Percentiles rank a stretch among this genome's conserved stretches.
phyloP scores from a whole-genome alignment of 2,329 filamentous ascomycete species.

The Cryphonectria radicalis region DNA sequence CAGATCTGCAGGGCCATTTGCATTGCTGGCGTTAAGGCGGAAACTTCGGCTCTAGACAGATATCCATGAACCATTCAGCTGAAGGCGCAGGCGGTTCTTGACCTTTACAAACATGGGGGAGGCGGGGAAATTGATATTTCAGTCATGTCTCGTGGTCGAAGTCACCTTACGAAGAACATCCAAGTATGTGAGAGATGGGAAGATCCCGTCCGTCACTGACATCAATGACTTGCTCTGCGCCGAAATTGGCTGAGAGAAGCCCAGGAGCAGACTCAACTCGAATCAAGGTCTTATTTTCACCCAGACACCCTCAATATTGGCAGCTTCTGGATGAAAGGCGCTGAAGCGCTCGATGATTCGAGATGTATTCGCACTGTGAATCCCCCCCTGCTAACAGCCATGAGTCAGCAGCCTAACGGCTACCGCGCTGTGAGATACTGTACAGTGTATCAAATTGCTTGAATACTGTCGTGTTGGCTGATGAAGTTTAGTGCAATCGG shows the following conservation, averaged over 20 bases:
- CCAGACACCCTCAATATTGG: background rate
- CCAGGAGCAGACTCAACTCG: background rate
- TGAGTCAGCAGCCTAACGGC: background rate
- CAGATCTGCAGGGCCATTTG: background rate
- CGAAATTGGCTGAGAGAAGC: background rate
- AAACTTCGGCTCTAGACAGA: slow-evolving; percentile 26
- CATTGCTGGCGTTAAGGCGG: slow-evolving; percentile 20
- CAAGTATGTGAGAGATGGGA: background rate
- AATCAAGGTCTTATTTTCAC: background rate
- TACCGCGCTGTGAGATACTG: background rate
- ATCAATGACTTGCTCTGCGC: background rate
- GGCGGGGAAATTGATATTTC: background rate
- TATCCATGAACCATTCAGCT: slow-evolving; percentile 16
- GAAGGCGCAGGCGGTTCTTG: slow-evolving; percentile 1
- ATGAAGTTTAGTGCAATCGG: background rate
- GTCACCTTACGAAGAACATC: background rate
- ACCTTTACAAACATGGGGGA: background rate
- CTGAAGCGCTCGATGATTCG: background rate
- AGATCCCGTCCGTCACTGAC: background rate
- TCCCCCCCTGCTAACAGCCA: background rate
- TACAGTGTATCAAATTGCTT: background rate
- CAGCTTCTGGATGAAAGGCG: background rate
- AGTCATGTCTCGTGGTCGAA: background rate
- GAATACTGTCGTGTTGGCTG: background rate
- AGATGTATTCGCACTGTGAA: background rate